Evolutionary conservation across 495 filamentous ascomycete species (phyloP), one percentile per base, ranked within the genome.

Genomic region (Podospora pseudoanserina): DNA sequence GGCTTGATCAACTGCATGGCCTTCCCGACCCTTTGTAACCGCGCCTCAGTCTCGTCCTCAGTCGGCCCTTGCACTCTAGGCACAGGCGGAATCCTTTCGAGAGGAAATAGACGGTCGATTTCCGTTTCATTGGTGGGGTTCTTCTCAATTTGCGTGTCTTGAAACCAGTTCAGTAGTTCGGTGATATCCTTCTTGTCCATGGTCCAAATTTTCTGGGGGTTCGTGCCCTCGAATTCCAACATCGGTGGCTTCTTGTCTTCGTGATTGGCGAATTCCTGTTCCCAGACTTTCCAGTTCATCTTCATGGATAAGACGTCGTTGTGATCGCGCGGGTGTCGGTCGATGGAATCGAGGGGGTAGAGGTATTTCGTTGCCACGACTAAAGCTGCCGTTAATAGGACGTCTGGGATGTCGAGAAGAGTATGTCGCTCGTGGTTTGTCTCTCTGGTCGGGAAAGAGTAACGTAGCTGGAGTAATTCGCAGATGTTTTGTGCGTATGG

Each of bases 161-260:
- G 89, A 73, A 92, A 96, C 91, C 92, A 97, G 76, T 94, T 88
- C 83, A 99, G 82, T 68, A 96, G 96, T 62, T 90, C 85, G 69
- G 95, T 90, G 64, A 97, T 75, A 67, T 96, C 86, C 11, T 81
- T 74, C 19, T 83, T 82, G 1, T 79, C 84, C 90, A 97, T 90
- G 3, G 76, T 73, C 68, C 93, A 86, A 2, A 92, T 82, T 63
- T 96, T 90, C 1, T 81, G 77, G 23, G 94, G 88, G 5, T 82
- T 86, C 63, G 92, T 77, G 9, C 85, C 75, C 55, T 81, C 69
- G 30, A 75, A 76, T 23, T 74, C 67, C 28, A 74, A 44, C 20
- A 69, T 65, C 7, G 44, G 60, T 15, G 57, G 53, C 26, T 64
- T 68, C 62, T 80, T 70, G 3, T 77, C 68, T 6, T 55, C 32